Evolutionary conservation across 2,329 filamentous ascomycete species (phyloP).

Genomic region (Phoma herbarum): DNA sequence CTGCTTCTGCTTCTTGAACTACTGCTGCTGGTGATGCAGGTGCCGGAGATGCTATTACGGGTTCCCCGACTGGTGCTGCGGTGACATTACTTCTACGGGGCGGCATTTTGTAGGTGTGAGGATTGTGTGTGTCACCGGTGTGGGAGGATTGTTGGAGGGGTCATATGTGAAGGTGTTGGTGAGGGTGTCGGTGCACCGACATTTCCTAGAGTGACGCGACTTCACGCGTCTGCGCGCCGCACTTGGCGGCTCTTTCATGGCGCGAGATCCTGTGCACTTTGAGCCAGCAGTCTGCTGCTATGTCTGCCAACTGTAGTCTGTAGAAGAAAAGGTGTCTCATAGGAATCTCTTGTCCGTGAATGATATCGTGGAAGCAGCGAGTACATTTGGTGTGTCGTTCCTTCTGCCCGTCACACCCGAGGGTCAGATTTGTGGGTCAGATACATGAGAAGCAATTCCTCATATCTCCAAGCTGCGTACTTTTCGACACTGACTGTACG

Average conservation of each 20-base stretch:
- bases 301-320: not conserved
- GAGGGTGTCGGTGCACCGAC: slow-evolving; percentile 21
- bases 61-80: slow-evolving; percentile 50
- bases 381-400: not conserved
- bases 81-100: slow-evolving; percentile 59
- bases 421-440: not conserved
- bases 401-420: slow-evolving; percentile 1
- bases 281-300: not conserved
- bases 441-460: not conserved
- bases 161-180: slow-evolving; percentile 26
- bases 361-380: not conserved
- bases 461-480: not conserved
- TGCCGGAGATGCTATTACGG: slow-evolving; percentile 20
- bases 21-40: slow-evolving; percentile 8
- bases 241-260: slow-evolving; percentile 14
- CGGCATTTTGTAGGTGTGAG: slow-evolving; percentile 49
- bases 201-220: slow-evolving; percentile 26
- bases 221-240: not conserved
- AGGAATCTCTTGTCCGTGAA: not conserved
- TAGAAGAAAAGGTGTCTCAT: not conserved
- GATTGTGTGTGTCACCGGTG: slow-evolving; percentile 10
- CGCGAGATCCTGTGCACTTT: slow-evolving; percentile 8
- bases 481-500: not conserved
- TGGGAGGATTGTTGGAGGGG: slow-evolving; percentile 11
- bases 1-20: not conserved